A percentile compares a stretch with the other conserved stretches of the same genome.
These are phyloP conservation scores for Phoma sp. DNA, from an alignment of 2,329 filamentous ascomycete species.

Conservation along the genomic window DNA sequence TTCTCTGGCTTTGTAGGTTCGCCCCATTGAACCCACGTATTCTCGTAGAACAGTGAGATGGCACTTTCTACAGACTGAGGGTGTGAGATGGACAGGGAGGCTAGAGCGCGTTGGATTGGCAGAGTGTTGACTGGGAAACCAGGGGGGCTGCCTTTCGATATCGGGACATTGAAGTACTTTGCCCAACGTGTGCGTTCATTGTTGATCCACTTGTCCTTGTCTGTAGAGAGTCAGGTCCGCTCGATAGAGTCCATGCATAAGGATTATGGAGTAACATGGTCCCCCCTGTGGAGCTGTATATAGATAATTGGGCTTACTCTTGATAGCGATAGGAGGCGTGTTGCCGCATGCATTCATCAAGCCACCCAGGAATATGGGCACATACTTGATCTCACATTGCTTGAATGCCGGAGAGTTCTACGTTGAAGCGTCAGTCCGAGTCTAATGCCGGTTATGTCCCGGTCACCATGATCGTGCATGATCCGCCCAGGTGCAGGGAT, in stretches of 20 bases:
- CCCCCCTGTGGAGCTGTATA: not conserved
- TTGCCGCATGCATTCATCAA: conserved; percentile 66
- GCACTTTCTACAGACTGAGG: conserved; percentile 52
- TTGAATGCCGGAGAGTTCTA: conserved; percentile 65
- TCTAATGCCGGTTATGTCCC: too few relatives aligned
- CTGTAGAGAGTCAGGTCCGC: conserved; percentile 43
- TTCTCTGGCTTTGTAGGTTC: conserved; percentile 56
- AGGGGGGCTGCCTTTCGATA: conserved; percentile 53
- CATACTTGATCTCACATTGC: conserved; percentile 61
- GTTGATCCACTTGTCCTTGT: conserved; percentile 67
- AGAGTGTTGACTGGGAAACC: conserved; percentile 64
- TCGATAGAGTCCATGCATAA: not conserved
- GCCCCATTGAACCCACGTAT: conserved; percentile 61
- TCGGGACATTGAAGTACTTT: conserved; percentile 62
- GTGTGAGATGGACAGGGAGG: conserved; percentile 54
- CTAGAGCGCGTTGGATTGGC: conserved; percentile 60
- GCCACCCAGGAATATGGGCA: conserved; percentile 67
- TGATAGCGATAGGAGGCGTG: conserved; percentile 62
- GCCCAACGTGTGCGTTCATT: conserved; percentile 63
- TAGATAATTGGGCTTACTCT: conserved; percentile 55
- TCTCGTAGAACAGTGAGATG: conserved; percentile 58
- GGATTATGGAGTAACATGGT: not conserved
- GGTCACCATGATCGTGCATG: not conserved
- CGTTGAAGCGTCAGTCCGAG: not conserved
- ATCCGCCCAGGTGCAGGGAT: not conserved